A percentile compares a stretch with the other conserved stretches of the same genome.
Evolutionary conservation across 768 basidiomycete species (phyloP).

Genomic region (Lactarius sp.): DNA sequence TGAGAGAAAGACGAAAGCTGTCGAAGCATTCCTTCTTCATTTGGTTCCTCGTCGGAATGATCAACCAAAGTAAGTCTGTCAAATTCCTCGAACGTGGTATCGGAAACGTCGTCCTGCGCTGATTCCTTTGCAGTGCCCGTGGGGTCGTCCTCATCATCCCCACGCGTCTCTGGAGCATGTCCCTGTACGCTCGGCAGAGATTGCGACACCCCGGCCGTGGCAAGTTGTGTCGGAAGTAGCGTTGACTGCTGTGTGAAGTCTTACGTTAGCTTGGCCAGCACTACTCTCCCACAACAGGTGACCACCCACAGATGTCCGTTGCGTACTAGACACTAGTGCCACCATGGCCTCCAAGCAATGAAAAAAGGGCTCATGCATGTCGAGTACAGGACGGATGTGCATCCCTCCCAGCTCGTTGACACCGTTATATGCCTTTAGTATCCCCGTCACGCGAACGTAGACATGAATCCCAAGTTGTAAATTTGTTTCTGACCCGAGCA

Average conservation of each 20-base stretch:
- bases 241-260: not conserved
- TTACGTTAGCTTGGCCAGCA: not conserved
- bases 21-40: not conserved
- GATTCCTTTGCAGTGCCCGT: not conserved
- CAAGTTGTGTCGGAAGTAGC: not conserved
- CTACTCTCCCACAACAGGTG: not conserved
- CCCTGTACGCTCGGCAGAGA: not conserved
- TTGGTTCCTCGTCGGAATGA: not conserved
- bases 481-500: not conserved
- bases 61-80: slow-evolving; percentile 7
- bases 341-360: slow-evolving; percentile 43
- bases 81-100: not conserved
- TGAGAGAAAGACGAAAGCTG: not conserved
- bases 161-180: not conserved
- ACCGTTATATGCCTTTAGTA: slow-evolving; percentile 31
- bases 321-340: slow-evolving; percentile 33
- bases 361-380: slow-evolving; percentile 45
- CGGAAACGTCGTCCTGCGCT: not conserved
- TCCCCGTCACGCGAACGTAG: slow-evolving; percentile 18
- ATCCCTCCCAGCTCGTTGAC: slow-evolving; percentile 38
- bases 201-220: not conserved
- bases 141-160: not conserved
- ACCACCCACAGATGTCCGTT: slow-evolving; percentile 31
- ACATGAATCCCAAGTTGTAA: not conserved
- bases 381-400: slow-evolving; percentile 37